These are phyloP conservation scores for Penicillium sp. DNA, from an alignment of 2,329 filamentous ascomycete genomes.

Conservation along the genomic window DNA sequence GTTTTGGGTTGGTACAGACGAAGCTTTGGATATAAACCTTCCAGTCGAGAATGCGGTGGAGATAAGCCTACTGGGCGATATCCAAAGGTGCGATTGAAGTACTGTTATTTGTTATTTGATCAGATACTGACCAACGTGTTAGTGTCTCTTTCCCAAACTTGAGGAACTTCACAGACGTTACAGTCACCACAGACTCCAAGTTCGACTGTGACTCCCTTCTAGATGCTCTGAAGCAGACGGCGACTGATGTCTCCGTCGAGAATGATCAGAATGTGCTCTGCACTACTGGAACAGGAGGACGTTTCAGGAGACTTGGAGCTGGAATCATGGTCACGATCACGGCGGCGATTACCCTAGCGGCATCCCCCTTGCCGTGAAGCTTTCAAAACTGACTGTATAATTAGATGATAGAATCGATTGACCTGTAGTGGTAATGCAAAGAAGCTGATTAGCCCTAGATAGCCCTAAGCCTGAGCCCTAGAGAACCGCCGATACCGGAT, in stretches of 20 bases:
- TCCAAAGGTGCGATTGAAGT: background rate
- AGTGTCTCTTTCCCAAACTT: background rate
- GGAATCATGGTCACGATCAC: background rate
- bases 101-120: background rate
- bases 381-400: background rate
- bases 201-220: background rate
- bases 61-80: background rate
- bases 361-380: background rate
- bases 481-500: constrained; percentile 22
- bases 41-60: background rate
- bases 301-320: background rate
- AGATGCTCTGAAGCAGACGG: too few relatives aligned
- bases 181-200: background rate
- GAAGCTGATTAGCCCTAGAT: constrained; percentile 19
- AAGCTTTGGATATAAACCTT: background rate
- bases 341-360: background rate
- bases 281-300: background rate
- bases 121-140: background rate
- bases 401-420: background rate
- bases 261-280: background rate
- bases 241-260: background rate
- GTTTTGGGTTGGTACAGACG: background rate
- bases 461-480: constrained; percentile 29
- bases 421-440: background rate
- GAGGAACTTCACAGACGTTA: background rate